These are phyloP conservation scores for Xylaria polymorpha DNA, from an alignment of 2,329 filamentous ascomycete species.

Conservation along the genomic window DNA sequence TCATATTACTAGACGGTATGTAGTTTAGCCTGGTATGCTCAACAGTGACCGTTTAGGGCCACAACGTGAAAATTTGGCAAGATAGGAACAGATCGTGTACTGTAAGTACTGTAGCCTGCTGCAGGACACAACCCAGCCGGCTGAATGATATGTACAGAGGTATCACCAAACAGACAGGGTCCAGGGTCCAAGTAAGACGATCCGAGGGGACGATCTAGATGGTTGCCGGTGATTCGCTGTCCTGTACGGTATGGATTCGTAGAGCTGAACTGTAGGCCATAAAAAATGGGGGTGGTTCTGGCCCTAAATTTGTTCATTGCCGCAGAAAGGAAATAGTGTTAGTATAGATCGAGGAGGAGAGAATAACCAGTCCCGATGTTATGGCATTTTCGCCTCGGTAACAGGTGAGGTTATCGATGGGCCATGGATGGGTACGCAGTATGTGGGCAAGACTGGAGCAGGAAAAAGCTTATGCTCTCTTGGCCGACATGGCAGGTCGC, in stretches of 20 bases:
- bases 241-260: constrained; percentile 7
- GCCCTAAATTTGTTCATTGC: constrained; percentile 14
- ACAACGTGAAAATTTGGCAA: not conserved
- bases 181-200: constrained; percentile 5
- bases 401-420: not conserved
- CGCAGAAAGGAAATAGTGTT: constrained; percentile 13
- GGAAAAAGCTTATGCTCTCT: constrained; percentile 30
- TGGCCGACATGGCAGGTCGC: constrained; percentile 15
- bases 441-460: constrained; percentile 4
- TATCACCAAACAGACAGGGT: constrained; percentile 22
- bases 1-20: not conserved
- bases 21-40: not conserved
- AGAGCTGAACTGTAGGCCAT: constrained; percentile 11
- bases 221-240: not conserved
- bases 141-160: constrained; percentile 26
- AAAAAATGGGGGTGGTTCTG: not conserved
- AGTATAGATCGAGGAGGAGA: not conserved
- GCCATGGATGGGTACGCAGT: not conserved
- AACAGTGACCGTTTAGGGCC: not conserved
- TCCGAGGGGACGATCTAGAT: not conserved
- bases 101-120: not conserved
- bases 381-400: not conserved
- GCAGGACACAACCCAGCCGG: constrained; percentile 10
- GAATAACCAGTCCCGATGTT: not conserved
- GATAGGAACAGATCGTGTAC: not conserved